phyloP scores from a whole-genome alignment of 257 asterid genomes.

The Rauvolfia tetraphylla region DNA sequence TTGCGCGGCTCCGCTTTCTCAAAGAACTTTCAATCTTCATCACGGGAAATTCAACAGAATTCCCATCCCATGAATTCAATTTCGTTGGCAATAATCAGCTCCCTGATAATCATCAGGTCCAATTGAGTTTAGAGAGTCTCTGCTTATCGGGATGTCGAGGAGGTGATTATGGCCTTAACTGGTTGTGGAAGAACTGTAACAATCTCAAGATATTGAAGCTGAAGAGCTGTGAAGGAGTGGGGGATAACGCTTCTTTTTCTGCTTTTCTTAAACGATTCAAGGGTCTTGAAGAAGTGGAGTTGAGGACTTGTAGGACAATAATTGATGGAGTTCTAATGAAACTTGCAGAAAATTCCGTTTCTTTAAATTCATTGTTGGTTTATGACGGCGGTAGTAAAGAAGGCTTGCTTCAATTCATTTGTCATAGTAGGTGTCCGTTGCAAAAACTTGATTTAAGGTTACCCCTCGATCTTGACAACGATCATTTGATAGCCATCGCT shows the following conservation, averaged over 20 bases:
- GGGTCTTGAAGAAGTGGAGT: conserved; percentile 51
- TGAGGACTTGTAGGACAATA: conserved; percentile 57
- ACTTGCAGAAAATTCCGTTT: conserved; percentile 37
- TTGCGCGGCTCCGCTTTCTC: conserved; percentile 34
- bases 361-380: conserved; percentile 47
- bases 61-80: neutral
- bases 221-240: conserved; percentile 61
- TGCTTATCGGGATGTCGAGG: conserved; percentile 39
- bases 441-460: conserved; percentile 57
- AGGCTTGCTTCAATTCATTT: conserved; percentile 59
- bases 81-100: neutral
- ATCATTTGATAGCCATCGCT: conserved; percentile 53
- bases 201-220: conserved; percentile 51
- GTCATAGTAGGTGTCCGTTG: conserved; percentile 36
- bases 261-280: conserved; percentile 27
- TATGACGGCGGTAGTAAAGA: conserved; percentile 74
- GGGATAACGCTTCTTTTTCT: conserved; percentile 50
- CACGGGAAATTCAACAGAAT: conserved; percentile 24
- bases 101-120: conserved; percentile 21
- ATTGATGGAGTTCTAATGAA: conserved; percentile 47
- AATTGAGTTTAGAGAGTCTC: conserved; percentile 51
- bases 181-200: conserved; percentile 60
- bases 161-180: conserved; percentile 49
- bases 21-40: conserved; percentile 43
- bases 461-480: conserved; percentile 74